Percentiles rank a stretch among this genome's conserved stretches.
phyloP scores from a whole-genome alignment of 352 stramenopile genomes.

The Globisporangium splendens region DNA sequence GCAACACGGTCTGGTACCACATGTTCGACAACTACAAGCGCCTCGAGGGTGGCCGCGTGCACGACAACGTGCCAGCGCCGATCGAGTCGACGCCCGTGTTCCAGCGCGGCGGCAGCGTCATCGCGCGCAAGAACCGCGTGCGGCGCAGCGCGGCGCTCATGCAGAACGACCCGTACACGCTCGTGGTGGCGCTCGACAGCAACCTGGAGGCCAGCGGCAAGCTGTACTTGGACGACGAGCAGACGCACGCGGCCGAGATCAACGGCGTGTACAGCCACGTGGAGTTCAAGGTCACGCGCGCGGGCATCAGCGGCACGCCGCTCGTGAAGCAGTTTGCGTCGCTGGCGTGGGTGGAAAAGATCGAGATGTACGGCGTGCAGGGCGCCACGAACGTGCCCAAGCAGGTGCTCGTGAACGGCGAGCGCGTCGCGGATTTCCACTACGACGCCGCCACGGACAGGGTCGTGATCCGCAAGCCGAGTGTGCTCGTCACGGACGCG shows the following conservation, averaged over 20 bases:
- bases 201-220: conserved; percentile 73
- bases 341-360: conserved; percentile 71
- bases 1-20: conserved; percentile 90
- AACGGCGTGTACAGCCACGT: conserved; percentile 51
- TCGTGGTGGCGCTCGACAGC: conserved; percentile 92
- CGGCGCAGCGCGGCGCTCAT: conserved; percentile 93
- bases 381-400: conserved; percentile 36
- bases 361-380: conserved; percentile 76
- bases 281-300: conserved; percentile 31
- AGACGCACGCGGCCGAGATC: conserved; percentile 68
- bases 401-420: conserved; percentile 35
- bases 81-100: conserved; percentile 97
- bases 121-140: conserved; percentile 95
- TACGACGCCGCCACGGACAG: conserved; percentile 63
- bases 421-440: conserved; percentile 46
- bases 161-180: conserved; percentile 96
- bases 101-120: conserved; percentile 93
- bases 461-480: conserved; percentile 85
- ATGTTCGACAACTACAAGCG: conserved; percentile 66
- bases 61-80: conserved; percentile 70
- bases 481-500: conserved; percentile 56
- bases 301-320: conserved; percentile 29
- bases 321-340: conserved; percentile 42
- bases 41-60: conserved; percentile 43
- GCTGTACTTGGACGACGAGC: conserved; percentile 98